Evolutionary conservation across 495 filamentous ascomycete genomes (phyloP), one percentile per base, ranked within the genome.

Genomic region (Talaromyces wortmannii): DNA sequence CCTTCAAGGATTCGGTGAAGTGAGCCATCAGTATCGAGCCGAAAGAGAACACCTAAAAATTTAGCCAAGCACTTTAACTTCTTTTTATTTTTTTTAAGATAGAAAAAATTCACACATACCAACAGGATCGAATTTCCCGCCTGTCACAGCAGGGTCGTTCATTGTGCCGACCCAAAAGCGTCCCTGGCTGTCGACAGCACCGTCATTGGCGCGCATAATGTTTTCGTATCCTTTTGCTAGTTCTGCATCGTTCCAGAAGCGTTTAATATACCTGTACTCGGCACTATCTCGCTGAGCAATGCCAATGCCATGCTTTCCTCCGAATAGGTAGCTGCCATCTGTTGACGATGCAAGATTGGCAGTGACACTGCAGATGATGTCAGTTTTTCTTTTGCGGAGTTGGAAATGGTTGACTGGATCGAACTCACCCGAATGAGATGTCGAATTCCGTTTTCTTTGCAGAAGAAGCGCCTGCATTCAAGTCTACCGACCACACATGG

Each of bases 81-180:
- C 36, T 13, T 10, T 40, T 40, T 13, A 40, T 40, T 18, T 31
- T 16, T 3, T 29, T 18, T 10, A 33, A 10, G 30, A 10, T 6
- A 13, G 13, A 18, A 5, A 30, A 48, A n/a, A 23, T 23, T 4
- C 23, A 10, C 17, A 32, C 52, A 23, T 32, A 53, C 52, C 52
- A 31, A 53, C 52, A 46, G 52, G 42, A 46, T 53, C 52, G 13
- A 53, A 53, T 18, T 53, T 53, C 29, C 52, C 52, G 45, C 60
- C 53, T 8, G 49, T 54, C 16, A 60, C 57, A 42, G 63, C 59
- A 18, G 74, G 70, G 61, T 96, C 91, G 59, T 89, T 92, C 90
- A 96, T 95, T 40, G 83, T 79, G n/a, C 90, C 89, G 7, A 89
- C 78, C 90, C 91, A 96, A 68, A 92, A 92, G 45, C 91, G 77